Conservation (phyloP, 179 eudicot genomes). For the Spergularia azorica region DNA sequence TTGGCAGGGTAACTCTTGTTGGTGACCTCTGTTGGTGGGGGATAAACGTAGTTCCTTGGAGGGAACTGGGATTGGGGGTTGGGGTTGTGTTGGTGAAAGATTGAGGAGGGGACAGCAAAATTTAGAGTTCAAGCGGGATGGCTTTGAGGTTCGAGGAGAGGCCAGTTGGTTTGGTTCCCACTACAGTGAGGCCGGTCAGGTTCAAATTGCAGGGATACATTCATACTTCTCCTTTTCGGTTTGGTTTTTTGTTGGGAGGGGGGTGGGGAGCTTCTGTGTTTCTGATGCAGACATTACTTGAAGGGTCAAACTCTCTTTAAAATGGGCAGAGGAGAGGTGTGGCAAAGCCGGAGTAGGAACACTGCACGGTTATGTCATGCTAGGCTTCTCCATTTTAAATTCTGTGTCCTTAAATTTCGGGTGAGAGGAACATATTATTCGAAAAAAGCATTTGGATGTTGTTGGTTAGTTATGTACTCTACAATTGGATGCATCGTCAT, state of each 20-base stretch:
- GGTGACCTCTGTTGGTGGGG: neutral
- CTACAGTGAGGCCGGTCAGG: too few species aligned
- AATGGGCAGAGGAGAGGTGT: neutral
- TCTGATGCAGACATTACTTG: neutral
- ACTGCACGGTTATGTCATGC: neutral
- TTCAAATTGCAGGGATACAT: too few species aligned
- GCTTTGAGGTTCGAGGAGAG: too few species aligned
- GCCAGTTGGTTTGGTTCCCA: too few species aligned
- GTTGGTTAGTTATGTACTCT: neutral
- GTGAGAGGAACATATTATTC: neutral
- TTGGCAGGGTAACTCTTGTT: too few species aligned
- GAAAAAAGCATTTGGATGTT: neutral
- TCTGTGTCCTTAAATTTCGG: neutral
- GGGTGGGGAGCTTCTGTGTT: too few species aligned
- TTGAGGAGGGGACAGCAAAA: too few species aligned
- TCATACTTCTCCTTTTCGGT: too few species aligned
- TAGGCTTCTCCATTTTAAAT: neutral
- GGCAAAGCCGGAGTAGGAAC: neutral
- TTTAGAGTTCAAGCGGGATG: too few species aligned
- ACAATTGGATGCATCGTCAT: slow-evolving; percentile 6
- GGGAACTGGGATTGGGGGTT: neutral
- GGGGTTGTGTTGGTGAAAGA: neutral
- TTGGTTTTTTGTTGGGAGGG: too few species aligned
- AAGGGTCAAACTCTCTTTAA: neutral
- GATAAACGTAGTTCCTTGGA: neutral